Evolutionary conservation across 2,329 filamentous ascomycete species (phyloP), one percentile per base, ranked within the genome.

Genomic region (Acrodontium crateriforme): DNA sequence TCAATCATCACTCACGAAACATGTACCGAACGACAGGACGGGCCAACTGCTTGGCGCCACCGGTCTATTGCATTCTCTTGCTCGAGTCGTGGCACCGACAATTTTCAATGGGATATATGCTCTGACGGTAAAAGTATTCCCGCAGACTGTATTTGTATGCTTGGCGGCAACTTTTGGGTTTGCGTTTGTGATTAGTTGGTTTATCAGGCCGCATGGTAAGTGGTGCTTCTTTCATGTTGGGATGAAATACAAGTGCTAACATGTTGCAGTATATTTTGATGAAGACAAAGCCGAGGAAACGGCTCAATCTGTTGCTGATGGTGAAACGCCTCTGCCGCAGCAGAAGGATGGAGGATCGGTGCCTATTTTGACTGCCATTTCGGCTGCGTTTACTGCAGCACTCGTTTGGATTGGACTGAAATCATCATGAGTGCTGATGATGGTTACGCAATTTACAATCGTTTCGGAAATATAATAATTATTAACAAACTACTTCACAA

Each of bases 21-120:
- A 95, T 52, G 77, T 95, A 0, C 82, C 85, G 0, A 65, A 74
- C 1, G 79, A 89, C 38, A 70, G 71, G 25, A 77, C 89, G 0
- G 89, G 89, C 0, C 75, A 89, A 50, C 61, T 95, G n/a, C 67
- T 98, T 0, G 89, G 89, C 13, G 85, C 84, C 2, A 78, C 77
- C 10, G 89, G 87, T 0, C 62, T 95, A 36, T 56, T 95, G 32
- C 87, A 95, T 54, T 79, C 83, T 1, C 56, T 93, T 18, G 71
- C 80, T 3, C 66, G 84, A 36, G 73, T 95, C 2, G 51, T 92
- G 9, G 75, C 78, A 1, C 89, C 89, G 0, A 67, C 82, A 0
- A 48, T 87, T 1, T 92, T 94, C 55, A 92, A 89, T 46, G 69
- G 80, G 4, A 71, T 95, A 7, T 98, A 92, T 50, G 78, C 78